A percentile compares a stretch with the other conserved stretches of the same genome.
phyloP scores from a whole-genome alignment of 768 basidiomycete genomes.

The Trametes cingulata region DNA sequence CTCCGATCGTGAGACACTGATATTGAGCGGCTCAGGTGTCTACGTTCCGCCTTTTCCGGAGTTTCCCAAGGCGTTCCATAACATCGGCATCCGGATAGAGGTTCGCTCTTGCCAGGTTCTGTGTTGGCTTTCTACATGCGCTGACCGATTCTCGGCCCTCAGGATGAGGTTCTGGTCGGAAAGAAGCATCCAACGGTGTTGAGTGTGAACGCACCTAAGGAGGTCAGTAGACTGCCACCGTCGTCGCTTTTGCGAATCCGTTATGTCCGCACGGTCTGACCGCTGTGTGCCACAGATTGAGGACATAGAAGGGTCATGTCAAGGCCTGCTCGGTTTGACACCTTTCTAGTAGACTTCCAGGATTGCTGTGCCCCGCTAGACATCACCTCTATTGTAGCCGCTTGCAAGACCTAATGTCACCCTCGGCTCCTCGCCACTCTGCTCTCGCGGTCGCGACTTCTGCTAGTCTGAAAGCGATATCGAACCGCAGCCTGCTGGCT shows the following conservation, averaged over 20 bases:
- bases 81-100: slow-evolving; percentile 90
- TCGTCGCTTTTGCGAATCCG: not conserved
- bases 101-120: slow-evolving; percentile 39
- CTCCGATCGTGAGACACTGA: not conserved
- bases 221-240: slow-evolving; percentile 44
- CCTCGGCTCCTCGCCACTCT: not conserved
- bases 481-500: too few species aligned
- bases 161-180: slow-evolving; percentile 77
- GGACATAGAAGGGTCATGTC: slow-evolving; percentile 81
- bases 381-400: too few species aligned
- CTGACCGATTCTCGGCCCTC: not conserved
- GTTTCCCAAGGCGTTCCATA: slow-evolving; percentile 88
- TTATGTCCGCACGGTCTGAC: not conserved
- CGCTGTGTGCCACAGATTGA: slow-evolving; percentile 44
- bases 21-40: slow-evolving; percentile 49
- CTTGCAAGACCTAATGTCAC: not conserved
- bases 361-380: not conserved
- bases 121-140: not conserved
- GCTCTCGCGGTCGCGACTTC: too few species aligned
- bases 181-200: slow-evolving; percentile 62
- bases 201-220: slow-evolving; percentile 77
- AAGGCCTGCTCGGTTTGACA: slow-evolving; percentile 66
- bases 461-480: too few species aligned
- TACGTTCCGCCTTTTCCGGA: slow-evolving; percentile 81
- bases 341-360: slow-evolving; percentile 37